These are phyloP conservation scores for Volvariella surrecta DNA, from an alignment of 1,284 basidiomycete genomes.

Conservation along the genomic window DNA sequence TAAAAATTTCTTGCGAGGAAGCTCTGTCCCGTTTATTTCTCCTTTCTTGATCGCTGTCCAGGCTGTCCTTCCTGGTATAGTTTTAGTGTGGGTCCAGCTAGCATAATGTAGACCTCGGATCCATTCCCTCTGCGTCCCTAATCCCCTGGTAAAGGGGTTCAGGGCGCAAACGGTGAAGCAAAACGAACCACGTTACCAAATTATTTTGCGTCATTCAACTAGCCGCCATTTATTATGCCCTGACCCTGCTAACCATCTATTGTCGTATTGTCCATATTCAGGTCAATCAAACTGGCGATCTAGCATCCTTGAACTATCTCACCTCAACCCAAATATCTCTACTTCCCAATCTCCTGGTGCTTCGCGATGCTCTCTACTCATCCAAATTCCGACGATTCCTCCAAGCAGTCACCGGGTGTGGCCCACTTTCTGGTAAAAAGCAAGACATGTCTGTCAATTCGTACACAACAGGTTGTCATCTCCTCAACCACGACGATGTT, in stretches of 20 bases:
- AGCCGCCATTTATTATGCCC: too few relatives aligned
- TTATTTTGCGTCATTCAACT: too few relatives aligned
- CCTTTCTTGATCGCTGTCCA: too few relatives aligned
- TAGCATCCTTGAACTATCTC: slow-evolving; percentile 87
- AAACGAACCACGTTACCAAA: too few relatives aligned
- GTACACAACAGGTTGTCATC: slow-evolving; percentile 86
- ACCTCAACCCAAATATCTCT: slow-evolving; percentile 68
- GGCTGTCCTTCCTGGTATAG: too few relatives aligned
- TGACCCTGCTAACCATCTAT: too few relatives aligned
- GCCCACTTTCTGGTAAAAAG: slow-evolving; percentile 85
- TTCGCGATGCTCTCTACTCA: slow-evolving; percentile 93
- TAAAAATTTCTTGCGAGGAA: slow-evolving; percentile 1
- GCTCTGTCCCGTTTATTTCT: too few relatives aligned
- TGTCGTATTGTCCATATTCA: slow-evolving; percentile 19
- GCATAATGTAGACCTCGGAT: too few relatives aligned
- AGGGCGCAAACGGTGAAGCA: too few relatives aligned
- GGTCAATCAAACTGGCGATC: slow-evolving; percentile 97
- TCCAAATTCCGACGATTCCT: slow-evolving; percentile 79
- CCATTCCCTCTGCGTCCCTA: too few relatives aligned
- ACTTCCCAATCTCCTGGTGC: slow-evolving; percentile 70
- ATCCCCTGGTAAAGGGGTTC: too few relatives aligned
- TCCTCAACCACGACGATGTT: slow-evolving; percentile 97
- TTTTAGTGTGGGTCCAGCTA: too few relatives aligned
- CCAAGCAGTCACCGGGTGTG: slow-evolving; percentile 87
- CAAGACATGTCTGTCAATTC: slow-evolving; percentile 96